Evolutionary conservation across 2,329 filamentous ascomycete genomes (phyloP), one percentile per base, ranked within the genome.

Genomic region (Colletotrichum truncatum): DNA sequence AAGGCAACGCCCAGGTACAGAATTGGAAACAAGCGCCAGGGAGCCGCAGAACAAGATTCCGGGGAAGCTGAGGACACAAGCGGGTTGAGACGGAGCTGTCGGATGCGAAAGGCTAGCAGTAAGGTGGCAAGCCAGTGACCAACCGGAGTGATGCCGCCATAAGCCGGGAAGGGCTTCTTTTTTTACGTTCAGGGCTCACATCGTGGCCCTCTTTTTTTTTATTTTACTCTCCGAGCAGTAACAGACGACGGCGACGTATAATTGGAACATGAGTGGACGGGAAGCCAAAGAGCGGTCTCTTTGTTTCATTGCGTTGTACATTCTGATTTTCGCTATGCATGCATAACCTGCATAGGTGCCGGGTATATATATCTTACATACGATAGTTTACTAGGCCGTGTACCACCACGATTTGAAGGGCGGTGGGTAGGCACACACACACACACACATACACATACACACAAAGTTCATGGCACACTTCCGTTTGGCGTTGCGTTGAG

Each of bases 71-170:
- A 72, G 39, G 73, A 76, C 23, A 28, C 34, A 8, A 67, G 61
- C 3, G 59, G 64, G 10, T 63, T 74, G 25, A 72, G 78, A 26
- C 71, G 79, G 51, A 80, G 78, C 34, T 76, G 77, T 36, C 72
- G 78, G 39, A 64, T 73, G 30, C 72, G 77, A 46, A 74, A 73
- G 55, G 70, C 74, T 23, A 80, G 77, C 70, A 75, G 39, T 55
- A 69, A 63, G 51, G 39, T 67, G 61, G 61, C 54, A 55, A 21
- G 21, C 14, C 59, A 45, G 39, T 66, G 49, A 66, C 57, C 63
- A 66, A 66, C 63, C 63, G 63, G 57, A 45, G 36, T 43, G 28
- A 49, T 16, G 49, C 57, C 43, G 41, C 34, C 36, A 21, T 28
- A 30, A 65, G 41, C 51, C 30, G 26, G 34, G 41, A 21, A 21